phyloP scores from a whole-genome alignment of 768 basidiomycete species.

The Xanthoconium stramineum region DNA sequence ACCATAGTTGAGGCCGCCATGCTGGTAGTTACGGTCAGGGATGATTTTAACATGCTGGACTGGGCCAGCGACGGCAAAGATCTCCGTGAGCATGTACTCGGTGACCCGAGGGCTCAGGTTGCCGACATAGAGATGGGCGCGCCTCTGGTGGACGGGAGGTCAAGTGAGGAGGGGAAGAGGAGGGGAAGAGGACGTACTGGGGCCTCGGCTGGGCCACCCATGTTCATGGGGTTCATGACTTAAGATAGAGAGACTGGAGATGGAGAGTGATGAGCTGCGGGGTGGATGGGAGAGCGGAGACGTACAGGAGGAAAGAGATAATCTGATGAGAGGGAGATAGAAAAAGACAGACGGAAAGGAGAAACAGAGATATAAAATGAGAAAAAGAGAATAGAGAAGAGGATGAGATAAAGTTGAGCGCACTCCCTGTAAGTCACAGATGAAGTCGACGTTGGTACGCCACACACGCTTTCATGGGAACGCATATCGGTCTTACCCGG shows the following conservation, averaged over 20 bases:
- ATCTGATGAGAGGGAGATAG: constrained; percentile 36
- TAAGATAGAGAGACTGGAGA: constrained; percentile 38
- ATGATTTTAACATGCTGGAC: constrained; percentile 99
- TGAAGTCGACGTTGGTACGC: constrained; percentile 23
- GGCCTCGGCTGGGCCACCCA: constrained; percentile 69
- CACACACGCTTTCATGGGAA: constrained; percentile 25
- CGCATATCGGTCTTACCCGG: constrained; percentile 20
- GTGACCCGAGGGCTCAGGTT: constrained; percentile 97
- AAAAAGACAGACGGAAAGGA: constrained; percentile 36
- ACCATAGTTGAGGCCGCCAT: constrained; percentile 98
- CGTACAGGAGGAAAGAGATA: constrained; percentile 38
- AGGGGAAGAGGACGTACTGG: constrained; percentile 49
- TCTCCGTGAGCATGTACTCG: constrained; percentile 98
- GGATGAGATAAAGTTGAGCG: constrained; percentile 15
- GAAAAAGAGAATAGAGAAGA: constrained; percentile 28
- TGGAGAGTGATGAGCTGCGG: constrained; percentile 12
- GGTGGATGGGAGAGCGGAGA: constrained; percentile 11
- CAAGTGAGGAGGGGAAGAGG: not conserved
- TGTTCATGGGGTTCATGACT: constrained; percentile 73
- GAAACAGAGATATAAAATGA: constrained; percentile 29
- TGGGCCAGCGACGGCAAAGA: constrained; percentile 93
- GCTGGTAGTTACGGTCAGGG: constrained; percentile 98
- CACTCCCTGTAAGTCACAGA: constrained; percentile 20
- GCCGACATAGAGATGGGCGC: constrained; percentile 98
- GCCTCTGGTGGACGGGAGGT: constrained; percentile 48